These are phyloP conservation scores for Hansenula lynferdii DNA, from an alignment of 1,139 yeast genomes.

Conservation along the genomic window DNA sequence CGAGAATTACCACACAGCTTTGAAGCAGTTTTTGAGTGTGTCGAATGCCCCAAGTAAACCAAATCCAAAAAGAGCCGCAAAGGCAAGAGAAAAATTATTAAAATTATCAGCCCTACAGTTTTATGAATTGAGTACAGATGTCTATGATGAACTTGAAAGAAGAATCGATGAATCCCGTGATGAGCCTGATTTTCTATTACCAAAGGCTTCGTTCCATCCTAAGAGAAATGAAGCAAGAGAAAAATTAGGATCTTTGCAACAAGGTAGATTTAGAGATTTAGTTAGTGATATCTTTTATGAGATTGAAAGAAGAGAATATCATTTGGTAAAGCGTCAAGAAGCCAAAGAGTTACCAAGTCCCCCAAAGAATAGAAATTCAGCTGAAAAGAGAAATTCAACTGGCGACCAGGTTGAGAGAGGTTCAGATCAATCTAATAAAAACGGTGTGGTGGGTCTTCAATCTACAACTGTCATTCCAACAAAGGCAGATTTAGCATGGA, in stretches of 20 bases:
- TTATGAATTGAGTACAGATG: conserved; percentile 86
- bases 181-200: conserved; percentile 61
- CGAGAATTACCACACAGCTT: conserved; percentile 15
- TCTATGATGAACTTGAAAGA: conserved; percentile 83
- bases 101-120: conserved; percentile 83
- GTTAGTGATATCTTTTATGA: conserved; percentile 88
- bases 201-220: conserved; percentile 78
- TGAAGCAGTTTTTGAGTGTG: conserved; percentile 20
- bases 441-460: conserved; percentile 33
- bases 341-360: not conserved
- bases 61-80: conserved; percentile 54
- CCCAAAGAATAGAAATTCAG: not conserved
- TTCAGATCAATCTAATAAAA: conserved; percentile 4
- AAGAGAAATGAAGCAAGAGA: conserved; percentile 95
- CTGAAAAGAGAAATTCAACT: conserved; percentile 2
- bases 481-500: conserved; percentile 77
- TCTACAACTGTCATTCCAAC: conserved; percentile 69
- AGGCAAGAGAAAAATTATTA: conserved; percentile 81
- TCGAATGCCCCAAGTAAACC: conserved; percentile 17
- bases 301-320: conserved; percentile 71
- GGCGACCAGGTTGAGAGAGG: too few relatives aligned
- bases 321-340: conserved; percentile 13
- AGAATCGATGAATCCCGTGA: conserved; percentile 49
- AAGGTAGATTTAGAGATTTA: conserved; percentile 78
- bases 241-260: conserved; percentile 81